Conservation (phyloP, 768 basidiomycete species). For the Lentinula lateritia region DNA sequence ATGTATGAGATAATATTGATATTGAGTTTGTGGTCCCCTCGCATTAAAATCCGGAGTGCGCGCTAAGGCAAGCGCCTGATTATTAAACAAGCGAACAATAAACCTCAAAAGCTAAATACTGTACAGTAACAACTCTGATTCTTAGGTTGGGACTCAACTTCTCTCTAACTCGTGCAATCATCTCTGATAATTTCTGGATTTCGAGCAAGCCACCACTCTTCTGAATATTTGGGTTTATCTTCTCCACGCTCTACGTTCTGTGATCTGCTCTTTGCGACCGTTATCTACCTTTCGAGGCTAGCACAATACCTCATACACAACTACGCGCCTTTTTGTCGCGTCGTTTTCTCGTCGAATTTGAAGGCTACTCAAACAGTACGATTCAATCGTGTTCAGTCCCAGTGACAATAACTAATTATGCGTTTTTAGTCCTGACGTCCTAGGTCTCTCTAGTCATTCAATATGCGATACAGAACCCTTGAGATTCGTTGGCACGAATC, state of each 20-base stretch:
- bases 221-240: background rate
- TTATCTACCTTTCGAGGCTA: background rate
- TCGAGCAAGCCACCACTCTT: background rate
- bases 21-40: background rate
- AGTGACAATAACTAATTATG: background rate
- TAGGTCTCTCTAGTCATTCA: background rate
- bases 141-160: background rate
- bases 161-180: background rate
- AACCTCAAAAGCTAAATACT: background rate
- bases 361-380: background rate
- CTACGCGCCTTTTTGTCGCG: background rate
- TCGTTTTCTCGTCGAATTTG: background rate
- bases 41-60: background rate
- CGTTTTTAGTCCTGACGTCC: background rate
- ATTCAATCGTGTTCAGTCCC: no score
- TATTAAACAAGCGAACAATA: background rate
- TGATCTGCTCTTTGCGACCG: no score
- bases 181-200: background rate
- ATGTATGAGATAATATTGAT: background rate
- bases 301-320: background rate
- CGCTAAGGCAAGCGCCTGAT: background rate
- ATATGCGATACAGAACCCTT: constrained; percentile 83
- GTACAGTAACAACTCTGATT: no score
- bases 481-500: constrained; percentile 97
- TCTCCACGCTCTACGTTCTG: no score